Evolutionary conservation across 371 early-diverging fungal genomes (phyloP).

Genomic region (Actinomucor elegans): DNA sequence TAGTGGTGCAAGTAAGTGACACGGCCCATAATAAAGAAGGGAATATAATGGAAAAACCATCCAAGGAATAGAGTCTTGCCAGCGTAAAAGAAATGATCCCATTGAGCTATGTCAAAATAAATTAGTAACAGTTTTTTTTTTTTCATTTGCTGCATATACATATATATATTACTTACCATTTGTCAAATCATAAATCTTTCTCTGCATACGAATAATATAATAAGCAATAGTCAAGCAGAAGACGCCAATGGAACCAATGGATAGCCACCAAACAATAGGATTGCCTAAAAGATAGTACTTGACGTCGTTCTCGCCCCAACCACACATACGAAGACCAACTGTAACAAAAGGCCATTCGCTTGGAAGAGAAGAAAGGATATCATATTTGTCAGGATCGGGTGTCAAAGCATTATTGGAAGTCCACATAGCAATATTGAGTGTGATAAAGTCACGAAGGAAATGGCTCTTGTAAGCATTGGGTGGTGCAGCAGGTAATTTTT

Average conservation of each 20-base stretch:
- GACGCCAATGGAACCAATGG: constrained; percentile 65
- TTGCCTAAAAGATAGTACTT: constrained; percentile 98
- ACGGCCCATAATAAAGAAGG: constrained; percentile 98
- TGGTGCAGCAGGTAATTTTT: constrained; percentile 62
- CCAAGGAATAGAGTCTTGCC: constrained; percentile 79
- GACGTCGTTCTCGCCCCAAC: constrained; percentile 88
- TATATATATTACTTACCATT: constrained; percentile 22
- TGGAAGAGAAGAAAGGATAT: constrained; percentile 86
- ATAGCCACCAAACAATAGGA: constrained; percentile 95
- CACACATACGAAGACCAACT: constrained; percentile 96
- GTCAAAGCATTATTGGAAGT: constrained; percentile 96
- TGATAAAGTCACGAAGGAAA: constrained; percentile 89
- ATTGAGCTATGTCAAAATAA: constrained; percentile 49
- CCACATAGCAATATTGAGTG: constrained; percentile 98
- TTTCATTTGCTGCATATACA: not conserved
- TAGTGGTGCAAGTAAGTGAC: constrained; percentile 99
- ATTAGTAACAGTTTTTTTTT: too few species aligned
- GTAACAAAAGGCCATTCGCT: constrained; percentile 93
- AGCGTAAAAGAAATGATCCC: constrained; percentile 73
- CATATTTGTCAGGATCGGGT: constrained; percentile 96
- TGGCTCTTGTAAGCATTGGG: constrained; percentile 66
- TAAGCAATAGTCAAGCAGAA: constrained; percentile 43
- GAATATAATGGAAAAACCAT: constrained; percentile 96
- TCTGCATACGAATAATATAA: constrained; percentile 70
- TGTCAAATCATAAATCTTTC: constrained; percentile 67